Evolutionary conservation across 2,329 filamentous ascomycete genomes (phyloP).

Genomic region (Pseudovirgaria hyperparasitica): DNA sequence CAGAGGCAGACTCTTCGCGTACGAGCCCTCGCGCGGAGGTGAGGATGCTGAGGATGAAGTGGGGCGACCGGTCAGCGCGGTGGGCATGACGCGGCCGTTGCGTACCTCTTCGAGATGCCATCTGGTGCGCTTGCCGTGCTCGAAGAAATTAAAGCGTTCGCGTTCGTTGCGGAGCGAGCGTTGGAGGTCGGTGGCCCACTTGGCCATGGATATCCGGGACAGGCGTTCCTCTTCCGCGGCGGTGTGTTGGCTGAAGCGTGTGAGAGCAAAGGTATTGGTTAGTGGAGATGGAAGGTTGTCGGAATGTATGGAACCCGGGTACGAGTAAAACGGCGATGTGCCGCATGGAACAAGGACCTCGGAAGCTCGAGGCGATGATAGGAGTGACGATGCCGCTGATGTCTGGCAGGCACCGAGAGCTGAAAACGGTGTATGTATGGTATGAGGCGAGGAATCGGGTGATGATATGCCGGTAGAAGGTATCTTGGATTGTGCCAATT

Average conservation of each 20-base stretch:
- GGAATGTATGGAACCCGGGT: too few relatives aligned
- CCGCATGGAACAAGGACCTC: conserved; percentile 25
- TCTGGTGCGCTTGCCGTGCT: conserved; percentile 47
- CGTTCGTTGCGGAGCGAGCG: conserved; percentile 61
- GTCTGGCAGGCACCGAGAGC: conserved; percentile 12
- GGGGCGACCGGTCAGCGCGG: conserved; percentile 5
- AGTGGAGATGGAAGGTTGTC: conserved; percentile 20
- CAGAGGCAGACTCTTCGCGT: conserved; percentile 7
- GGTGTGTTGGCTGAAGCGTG: conserved; percentile 44
- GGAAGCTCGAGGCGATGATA: conserved; percentile 23
- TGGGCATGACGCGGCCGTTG: conserved; percentile 16
- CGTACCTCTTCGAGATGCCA: conserved; percentile 58
- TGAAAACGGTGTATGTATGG: conserved; percentile 1
- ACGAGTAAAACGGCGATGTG: conserved; percentile 17
- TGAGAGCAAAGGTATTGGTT: conserved; percentile 20
- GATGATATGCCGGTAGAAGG: background rate
- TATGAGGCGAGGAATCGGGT: conserved; percentile 3
- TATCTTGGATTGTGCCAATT: background rate
- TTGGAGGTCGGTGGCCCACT: conserved; percentile 74
- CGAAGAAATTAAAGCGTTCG: conserved; percentile 51
- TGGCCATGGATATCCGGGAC: conserved; percentile 59
- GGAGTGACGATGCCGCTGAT: conserved; percentile 21
- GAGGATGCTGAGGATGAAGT: background rate
- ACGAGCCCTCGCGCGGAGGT: conserved; percentile 2
- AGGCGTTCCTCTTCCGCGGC: conserved; percentile 44